These are phyloP conservation scores for Sutorius eximius DNA, from an alignment of 1,284 basidiomycete species.

Conservation along the genomic window DNA sequence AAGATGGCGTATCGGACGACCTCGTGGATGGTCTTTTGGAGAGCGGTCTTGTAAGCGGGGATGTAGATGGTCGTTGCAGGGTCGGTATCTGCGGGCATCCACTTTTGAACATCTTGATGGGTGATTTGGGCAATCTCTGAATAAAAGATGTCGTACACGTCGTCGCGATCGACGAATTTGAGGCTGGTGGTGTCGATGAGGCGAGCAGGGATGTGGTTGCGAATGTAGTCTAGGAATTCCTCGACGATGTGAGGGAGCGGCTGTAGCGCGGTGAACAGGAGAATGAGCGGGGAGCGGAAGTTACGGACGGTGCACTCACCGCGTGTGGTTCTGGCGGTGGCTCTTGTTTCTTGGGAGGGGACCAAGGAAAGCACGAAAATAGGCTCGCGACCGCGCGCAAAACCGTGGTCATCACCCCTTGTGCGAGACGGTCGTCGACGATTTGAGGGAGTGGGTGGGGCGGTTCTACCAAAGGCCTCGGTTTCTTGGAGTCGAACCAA, in stretches of 20 bases:
- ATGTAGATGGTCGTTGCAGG: constrained; percentile 21
- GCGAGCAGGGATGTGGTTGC: constrained; percentile 29
- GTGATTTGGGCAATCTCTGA: constrained; percentile 21
- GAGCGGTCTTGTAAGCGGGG: constrained; percentile 9
- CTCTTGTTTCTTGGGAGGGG: background rate
- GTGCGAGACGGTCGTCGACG: too few species aligned
- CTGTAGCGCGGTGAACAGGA: background rate
- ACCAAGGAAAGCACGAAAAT: constrained; percentile 6
- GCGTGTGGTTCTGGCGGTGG: background rate
- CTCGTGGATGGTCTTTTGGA: constrained; percentile 21
- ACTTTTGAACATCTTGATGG: constrained; percentile 12
- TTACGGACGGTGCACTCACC: background rate
- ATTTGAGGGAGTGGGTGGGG: background rate
- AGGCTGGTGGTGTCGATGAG: constrained; percentile 27
- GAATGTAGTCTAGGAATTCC: constrained; percentile 20
- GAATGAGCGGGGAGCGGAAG: background rate
- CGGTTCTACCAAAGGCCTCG: background rate
- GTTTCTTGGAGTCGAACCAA: constrained; percentile 3
- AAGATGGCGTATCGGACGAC: constrained; percentile 27
- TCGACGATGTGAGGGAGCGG: constrained; percentile 7
- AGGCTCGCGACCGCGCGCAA: background rate
- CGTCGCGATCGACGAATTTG: constrained; percentile 22
- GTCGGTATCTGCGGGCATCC: constrained; percentile 1
- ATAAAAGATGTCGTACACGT: constrained; percentile 20
- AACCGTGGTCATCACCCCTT: background rate